Evolutionary conservation across 1,139 yeast species (phyloP).

Genomic region (Lodderomyces jiufengensis): DNA sequence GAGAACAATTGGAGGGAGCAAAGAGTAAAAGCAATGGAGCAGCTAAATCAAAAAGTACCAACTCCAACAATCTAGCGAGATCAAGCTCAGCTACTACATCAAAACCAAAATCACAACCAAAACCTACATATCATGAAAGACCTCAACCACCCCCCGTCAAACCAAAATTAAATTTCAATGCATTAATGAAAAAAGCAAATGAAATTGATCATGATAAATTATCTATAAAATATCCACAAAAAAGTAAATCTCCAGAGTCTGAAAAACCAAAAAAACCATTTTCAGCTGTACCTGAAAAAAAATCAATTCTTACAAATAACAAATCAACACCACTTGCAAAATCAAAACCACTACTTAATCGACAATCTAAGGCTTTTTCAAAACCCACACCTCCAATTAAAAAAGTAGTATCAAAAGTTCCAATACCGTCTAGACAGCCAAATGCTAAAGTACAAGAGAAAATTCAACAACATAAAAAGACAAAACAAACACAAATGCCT

Average conservation of each 20-base stretch:
- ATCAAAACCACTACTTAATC: not conserved
- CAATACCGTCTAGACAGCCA: slow-evolving; percentile 19
- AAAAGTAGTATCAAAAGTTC: slow-evolving; percentile 8
- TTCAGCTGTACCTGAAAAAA: slow-evolving; percentile 1
- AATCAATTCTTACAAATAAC: no score
- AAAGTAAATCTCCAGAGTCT: slow-evolving; percentile 30
- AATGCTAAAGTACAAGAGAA: slow-evolving; percentile 25
- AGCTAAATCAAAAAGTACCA: not conserved
- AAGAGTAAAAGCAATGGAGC: not conserved
- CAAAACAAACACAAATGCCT: not conserved
- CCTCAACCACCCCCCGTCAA: slow-evolving; percentile 15
- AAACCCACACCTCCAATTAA: not conserved
- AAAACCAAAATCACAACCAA: slow-evolving; percentile 13
- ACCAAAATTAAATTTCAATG: slow-evolving; percentile 59
- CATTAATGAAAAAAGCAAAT: slow-evolving; percentile 71
- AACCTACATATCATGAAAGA: no score
- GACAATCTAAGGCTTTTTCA: no score
- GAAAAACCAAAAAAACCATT: slow-evolving; percentile 1
- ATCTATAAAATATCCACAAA: slow-evolving; percentile 32
- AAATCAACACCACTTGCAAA: no score
- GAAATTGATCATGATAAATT: slow-evolving; percentile 44
- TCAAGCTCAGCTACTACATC: not conserved
- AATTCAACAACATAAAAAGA: slow-evolving; percentile 18
- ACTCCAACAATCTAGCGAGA: not conserved
- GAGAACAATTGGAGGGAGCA: slow-evolving; percentile 36